phyloP scores from a whole-genome alignment of 176 grass and related monocot species.

The Eragrostis curvula region DNA sequence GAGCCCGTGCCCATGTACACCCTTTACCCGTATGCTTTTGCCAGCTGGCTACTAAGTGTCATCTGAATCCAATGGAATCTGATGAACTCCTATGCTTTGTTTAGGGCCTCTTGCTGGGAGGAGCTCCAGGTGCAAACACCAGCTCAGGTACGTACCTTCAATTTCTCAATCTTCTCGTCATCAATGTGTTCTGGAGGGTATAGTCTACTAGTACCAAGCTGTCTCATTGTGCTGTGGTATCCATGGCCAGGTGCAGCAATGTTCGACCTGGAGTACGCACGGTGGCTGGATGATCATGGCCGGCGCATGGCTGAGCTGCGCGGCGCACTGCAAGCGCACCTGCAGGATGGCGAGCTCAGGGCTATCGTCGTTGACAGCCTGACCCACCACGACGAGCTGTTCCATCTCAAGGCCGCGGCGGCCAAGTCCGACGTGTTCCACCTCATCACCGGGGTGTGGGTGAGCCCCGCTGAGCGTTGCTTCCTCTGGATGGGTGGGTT shows the following conservation, averaged over 20 bases:
- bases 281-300: slow-evolving; percentile 73
- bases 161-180: neutral
- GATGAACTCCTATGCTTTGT: slow-evolving; percentile 37
- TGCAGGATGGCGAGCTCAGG: slow-evolving; percentile 71
- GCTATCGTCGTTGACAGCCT: slow-evolving; percentile 64
- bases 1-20: slow-evolving; percentile 76
- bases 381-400: slow-evolving; percentile 68
- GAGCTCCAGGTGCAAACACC: slow-evolving; percentile 57
- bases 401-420: slow-evolving; percentile 52
- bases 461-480: slow-evolving; percentile 69
- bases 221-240: neutral
- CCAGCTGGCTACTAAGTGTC: neutral
- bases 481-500: slow-evolving; percentile 95
- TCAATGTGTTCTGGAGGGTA: neutral
- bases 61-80: slow-evolving; percentile 20
- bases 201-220: neutral
- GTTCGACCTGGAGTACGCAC: slow-evolving; percentile 76
- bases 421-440: slow-evolving; percentile 82
- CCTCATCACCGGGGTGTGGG: slow-evolving; percentile 81
- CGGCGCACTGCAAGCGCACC: slow-evolving; percentile 53
- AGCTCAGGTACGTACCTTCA: slow-evolving; percentile 59
- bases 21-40: neutral
- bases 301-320: slow-evolving; percentile 65
- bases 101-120: slow-evolving; percentile 77
- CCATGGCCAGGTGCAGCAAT: slow-evolving; percentile 49